Conservation (phyloP, 116 monocot genomes). For the Zostera marina region DNA sequence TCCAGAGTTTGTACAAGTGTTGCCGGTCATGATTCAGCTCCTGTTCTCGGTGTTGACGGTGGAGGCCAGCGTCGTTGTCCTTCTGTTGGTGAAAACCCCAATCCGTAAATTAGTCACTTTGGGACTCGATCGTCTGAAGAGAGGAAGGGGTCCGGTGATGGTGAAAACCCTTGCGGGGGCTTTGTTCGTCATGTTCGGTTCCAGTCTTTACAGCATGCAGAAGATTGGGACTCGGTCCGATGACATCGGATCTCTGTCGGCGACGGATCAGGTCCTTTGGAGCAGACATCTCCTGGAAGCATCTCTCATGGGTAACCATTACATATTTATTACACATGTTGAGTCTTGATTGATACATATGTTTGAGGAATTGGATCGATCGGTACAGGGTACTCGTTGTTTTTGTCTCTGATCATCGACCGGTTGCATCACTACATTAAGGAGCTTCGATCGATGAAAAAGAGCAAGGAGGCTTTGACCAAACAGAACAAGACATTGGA, state of each 20-base stretch:
- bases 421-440: conserved; percentile 47
- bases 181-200: conserved; percentile 29
- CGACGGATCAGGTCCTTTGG: conserved; percentile 73
- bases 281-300: conserved; percentile 60
- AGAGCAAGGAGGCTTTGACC: conserved; percentile 34
- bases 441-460: conserved; percentile 32
- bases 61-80: conserved; percentile 35
- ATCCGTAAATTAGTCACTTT: conserved; percentile 39
- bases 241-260: conserved; percentile 23
- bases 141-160: conserved; percentile 54
- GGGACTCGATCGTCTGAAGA: conserved; percentile 54
- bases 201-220: conserved; percentile 53
- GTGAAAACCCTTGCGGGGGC: conserved; percentile 46
- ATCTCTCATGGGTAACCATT: conserved; percentile 45
- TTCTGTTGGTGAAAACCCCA: conserved; percentile 50
- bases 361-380: no score
- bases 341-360: no score
- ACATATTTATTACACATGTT: no score
- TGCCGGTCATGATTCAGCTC: conserved; percentile 47
- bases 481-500: conserved; percentile 35
- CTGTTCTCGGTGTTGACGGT: conserved; percentile 43
- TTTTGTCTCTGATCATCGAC: conserved; percentile 44
- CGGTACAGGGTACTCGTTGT: conserved; percentile 41
- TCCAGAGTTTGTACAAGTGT: neutral
- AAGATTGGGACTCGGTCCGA: conserved; percentile 27